A percentile compares a stretch with the other conserved stretches of the same genome.
Conservation (phyloP, 306 rosid species). For the Prunus davidiana region DNA sequence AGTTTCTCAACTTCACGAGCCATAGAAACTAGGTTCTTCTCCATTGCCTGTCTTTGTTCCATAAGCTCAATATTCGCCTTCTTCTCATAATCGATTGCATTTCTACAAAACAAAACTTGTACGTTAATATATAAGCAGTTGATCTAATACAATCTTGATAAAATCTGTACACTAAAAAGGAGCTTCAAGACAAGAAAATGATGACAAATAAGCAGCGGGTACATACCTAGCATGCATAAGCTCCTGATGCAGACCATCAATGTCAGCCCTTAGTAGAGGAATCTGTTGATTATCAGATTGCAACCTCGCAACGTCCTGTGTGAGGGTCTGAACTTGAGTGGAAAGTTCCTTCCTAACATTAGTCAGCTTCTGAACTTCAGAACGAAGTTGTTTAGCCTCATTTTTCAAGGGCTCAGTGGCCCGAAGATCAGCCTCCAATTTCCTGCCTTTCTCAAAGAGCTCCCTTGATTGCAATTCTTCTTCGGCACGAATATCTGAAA, state of each 20-base stretch:
- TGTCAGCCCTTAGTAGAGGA: slow-evolving; percentile 54
- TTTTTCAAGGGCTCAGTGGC: slow-evolving; percentile 68
- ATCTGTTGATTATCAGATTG: slow-evolving; percentile 72
- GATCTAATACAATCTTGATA: neutral
- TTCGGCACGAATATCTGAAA: slow-evolving; percentile 62
- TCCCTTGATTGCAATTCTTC: slow-evolving; percentile 72
- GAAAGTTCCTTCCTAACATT: slow-evolving; percentile 60
- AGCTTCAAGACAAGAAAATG: slow-evolving; percentile 15
- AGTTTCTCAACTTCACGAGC: slow-evolving; percentile 89
- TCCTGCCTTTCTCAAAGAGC: slow-evolving; percentile 61
- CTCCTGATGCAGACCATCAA: slow-evolving; percentile 77
- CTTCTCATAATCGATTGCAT: slow-evolving; percentile 71
- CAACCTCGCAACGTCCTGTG: slow-evolving; percentile 56
- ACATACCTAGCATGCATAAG: slow-evolving; percentile 76
- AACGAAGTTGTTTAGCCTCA: slow-evolving; percentile 59
- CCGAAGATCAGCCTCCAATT: slow-evolving; percentile 72
- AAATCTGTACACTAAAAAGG: neutral
- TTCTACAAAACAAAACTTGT: slow-evolving; percentile 38
- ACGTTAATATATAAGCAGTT: neutral
- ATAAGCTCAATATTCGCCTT: slow-evolving; percentile 76
- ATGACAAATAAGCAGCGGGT: slow-evolving; percentile 11
- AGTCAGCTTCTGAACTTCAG: slow-evolving; percentile 69
- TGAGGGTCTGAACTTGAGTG: slow-evolving; percentile 60
- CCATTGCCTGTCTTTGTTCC: slow-evolving; percentile 92
- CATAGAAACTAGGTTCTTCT: slow-evolving; percentile 83